Percentiles rank a stretch among this genome's conserved stretches.
Conservation (phyloP, 2,329 filamentous ascomycete genomes). For the Paraconiothyrium sp. region DNA sequence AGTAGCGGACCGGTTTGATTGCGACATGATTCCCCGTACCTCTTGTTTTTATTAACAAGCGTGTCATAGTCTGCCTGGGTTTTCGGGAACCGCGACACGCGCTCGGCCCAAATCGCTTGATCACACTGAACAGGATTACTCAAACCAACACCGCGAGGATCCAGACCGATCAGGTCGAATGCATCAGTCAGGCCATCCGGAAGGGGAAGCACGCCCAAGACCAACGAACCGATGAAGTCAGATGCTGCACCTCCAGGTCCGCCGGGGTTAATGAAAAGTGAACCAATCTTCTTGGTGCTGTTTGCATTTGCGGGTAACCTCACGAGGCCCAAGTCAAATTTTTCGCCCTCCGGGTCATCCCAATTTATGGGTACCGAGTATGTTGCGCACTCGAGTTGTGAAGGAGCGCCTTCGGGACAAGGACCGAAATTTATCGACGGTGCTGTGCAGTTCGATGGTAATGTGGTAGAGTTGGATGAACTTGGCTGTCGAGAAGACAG, state of each 20-base stretch:
- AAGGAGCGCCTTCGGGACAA: neutral
- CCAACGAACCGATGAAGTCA: slow-evolving; percentile 25
- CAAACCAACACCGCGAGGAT: slow-evolving; percentile 54
- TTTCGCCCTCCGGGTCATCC: slow-evolving; percentile 30
- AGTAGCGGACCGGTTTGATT: slow-evolving; percentile 51
- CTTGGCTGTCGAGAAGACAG: neutral
- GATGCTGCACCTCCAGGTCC: slow-evolving; percentile 49
- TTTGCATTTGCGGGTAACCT: slow-evolving; percentile 28
- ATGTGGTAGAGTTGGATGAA: neutral
- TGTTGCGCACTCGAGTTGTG: slow-evolving; percentile 2
- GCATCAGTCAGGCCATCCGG: slow-evolving; percentile 25
- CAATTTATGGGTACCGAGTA: slow-evolving; percentile 40
- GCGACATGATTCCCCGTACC: slow-evolving; percentile 51
- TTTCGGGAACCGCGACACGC: slow-evolving; percentile 48
- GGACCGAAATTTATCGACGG: neutral
- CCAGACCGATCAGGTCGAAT: slow-evolving; percentile 57
- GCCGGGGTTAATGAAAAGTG: slow-evolving; percentile 54
- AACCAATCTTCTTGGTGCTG: slow-evolving; percentile 40
- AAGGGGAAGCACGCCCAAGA: slow-evolving; percentile 4
- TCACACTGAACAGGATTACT: slow-evolving; percentile 55
- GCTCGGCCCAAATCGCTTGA: slow-evolving; percentile 48
- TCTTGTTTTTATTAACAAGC: slow-evolving; percentile 52
- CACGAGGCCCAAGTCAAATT: slow-evolving; percentile 35
- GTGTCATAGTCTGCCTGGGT: slow-evolving; percentile 49
- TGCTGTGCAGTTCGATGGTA: slow-evolving; percentile 1